Evolutionary conservation across 306 rosid species (phyloP), one percentile per base, ranked within the genome.

Genomic region (Gastrolobium villosum): DNA sequence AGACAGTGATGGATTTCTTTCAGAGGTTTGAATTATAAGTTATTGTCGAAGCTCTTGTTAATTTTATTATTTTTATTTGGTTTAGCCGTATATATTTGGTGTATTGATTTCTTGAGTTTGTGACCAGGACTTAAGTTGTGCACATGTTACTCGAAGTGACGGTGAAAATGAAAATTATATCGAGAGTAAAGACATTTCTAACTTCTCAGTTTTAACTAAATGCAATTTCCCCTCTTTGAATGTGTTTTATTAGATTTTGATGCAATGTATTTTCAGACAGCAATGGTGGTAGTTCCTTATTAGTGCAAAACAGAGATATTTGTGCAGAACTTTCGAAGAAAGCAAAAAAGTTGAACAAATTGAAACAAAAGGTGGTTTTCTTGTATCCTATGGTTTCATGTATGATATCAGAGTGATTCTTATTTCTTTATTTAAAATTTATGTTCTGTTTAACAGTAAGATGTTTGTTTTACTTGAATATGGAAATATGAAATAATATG

Each of bases 1-100:
- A 0, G 96, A 86, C 39, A 91, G 96, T 53, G 99, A 93, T 81
- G 98, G 89, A 59, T 95, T 83, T 87, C 90, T 95, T 81, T 86
- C 98, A 28, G 98, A 92, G 97, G 99, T 95, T 82, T 78, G 57
- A 15, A 75, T 36, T 40, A n/a, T 65, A 72, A 65, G 77, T 71
- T 69, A 14, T 75, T 70, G 41, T 41, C 45, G 2, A 44, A 64
- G 35, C 72, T 49, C 32, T 48, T 70, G 44, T 31, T 72, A 34
- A 59, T 8, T 53, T 73, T 56, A 35, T 11, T 39, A 20, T 52
- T 77, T 34, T 77, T 2, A 43, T 45, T 57, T 73, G 77, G 30
- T 69, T 60, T 40, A 54, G 68, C 43, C 15, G 3, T 54, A 63
- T 55, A 10, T 45, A 35, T 59, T 78, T 65, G 39, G 48, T 72